phyloP scores from a whole-genome alignment of 805 yeast genomes.

The Monosporozyma unispora region DNA sequence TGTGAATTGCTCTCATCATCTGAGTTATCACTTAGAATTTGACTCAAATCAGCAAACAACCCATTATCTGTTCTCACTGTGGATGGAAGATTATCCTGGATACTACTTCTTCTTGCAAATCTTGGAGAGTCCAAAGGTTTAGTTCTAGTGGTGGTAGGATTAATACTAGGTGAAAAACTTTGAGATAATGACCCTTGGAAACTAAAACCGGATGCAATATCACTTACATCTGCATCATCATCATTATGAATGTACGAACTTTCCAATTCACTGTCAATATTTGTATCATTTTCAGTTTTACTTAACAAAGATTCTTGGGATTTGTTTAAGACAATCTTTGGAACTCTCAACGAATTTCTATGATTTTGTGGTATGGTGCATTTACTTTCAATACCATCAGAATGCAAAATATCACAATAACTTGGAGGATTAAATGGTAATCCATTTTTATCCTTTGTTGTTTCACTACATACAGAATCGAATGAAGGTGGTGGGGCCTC shows the following conservation, averaged over 20 bases:
- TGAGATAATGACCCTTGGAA: slow-evolving; percentile 12
- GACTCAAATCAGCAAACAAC: slow-evolving; percentile 21
- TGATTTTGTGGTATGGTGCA: too few species aligned
- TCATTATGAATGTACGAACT: slow-evolving; percentile 1
- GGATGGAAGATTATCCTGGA: slow-evolving; percentile 23
- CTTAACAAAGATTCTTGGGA: slow-evolving; percentile 10
- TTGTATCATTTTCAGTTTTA: slow-evolving; percentile 2
- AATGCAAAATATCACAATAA: slow-evolving; percentile 24
- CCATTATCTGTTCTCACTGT: slow-evolving; percentile 21
- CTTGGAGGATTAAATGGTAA: slow-evolving; percentile 31
- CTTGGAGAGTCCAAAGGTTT: slow-evolving; percentile 1
- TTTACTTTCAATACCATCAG: slow-evolving; percentile 8
- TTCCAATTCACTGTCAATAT: slow-evolving; percentile 6
- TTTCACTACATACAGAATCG: not conserved
- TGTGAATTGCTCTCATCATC: not conserved
- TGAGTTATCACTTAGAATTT: slow-evolving; percentile 11
- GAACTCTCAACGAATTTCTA: slow-evolving; percentile 2
- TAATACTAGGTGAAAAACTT: slow-evolving; percentile 24
- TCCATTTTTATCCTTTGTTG: not conserved
- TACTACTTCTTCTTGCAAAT: slow-evolving; percentile 5
- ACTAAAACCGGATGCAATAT: slow-evolving; percentile 14
- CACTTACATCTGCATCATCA: slow-evolving; percentile 7
- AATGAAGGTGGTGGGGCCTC: slow-evolving; percentile 6
- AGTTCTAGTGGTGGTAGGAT: slow-evolving; percentile 5
- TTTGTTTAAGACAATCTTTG: slow-evolving; percentile 7